phyloP scores from a whole-genome alignment of 345 rosid species.

The Isatis tinctoria region DNA sequence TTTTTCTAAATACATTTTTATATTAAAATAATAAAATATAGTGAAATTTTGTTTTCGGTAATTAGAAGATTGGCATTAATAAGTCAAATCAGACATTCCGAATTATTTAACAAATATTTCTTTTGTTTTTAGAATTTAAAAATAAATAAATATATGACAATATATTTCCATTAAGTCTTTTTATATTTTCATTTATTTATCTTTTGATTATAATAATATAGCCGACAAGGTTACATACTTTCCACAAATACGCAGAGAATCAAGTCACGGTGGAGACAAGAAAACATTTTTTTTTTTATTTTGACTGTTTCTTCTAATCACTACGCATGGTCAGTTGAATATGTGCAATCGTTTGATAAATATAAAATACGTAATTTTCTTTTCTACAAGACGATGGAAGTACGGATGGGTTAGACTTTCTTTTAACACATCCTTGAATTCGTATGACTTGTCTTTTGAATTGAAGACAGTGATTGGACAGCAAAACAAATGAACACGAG shows the following conservation, averaged over 20 bases:
- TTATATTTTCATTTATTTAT: background rate
- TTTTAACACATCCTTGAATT: too few relatives aligned
- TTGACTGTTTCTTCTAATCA: background rate
- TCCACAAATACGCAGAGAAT: slow-evolving; percentile 29
- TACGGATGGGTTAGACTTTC: background rate
- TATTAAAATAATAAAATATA: too few relatives aligned
- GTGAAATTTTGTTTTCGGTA: too few relatives aligned
- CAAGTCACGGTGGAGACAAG: slow-evolving; percentile 16
- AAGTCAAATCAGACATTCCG: background rate
- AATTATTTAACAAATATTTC: background rate
- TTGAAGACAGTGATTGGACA: background rate
- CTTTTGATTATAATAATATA: background rate
- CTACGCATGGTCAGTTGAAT: background rate
- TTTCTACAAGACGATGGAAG: background rate
- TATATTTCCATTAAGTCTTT: background rate
- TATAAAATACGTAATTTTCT: background rate
- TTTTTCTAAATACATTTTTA: too few relatives aligned
- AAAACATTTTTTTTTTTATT: slow-evolving; percentile 6
- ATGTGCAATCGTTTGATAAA: background rate
- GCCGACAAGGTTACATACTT: slow-evolving; percentile 16
- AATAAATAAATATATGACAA: background rate
- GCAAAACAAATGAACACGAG: background rate
- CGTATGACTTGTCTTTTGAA: too few relatives aligned
- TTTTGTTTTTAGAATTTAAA: background rate
- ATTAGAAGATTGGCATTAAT: too few relatives aligned